Base-by-base conservation (phyloP, 164 flowering plant genomes). In the Piper betle region DNA sequence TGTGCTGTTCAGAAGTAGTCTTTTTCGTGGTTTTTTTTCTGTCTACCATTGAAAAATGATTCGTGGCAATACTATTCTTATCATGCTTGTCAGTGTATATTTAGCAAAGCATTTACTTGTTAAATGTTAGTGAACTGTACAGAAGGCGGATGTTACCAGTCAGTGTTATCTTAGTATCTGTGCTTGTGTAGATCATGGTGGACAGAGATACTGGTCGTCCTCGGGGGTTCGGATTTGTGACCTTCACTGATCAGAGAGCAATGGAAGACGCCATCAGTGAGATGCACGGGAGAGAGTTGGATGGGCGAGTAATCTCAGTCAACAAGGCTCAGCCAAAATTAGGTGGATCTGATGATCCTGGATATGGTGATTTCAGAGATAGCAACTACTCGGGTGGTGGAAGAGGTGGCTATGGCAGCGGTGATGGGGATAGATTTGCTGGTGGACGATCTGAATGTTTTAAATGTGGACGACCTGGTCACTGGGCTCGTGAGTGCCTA, bases 401-500 rank as follows among this genome's bases (percentile, higher is more conserved):
- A 37, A 74, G 94, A 67, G 81, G 84, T 38, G 68, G 85, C 68
- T 82, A 77, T 67, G 84, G 88, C 11, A 77, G 63, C 10, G 60
- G 60, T 12, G 66, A 50, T 37, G 63, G 84, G 69, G 48, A 79
- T 25, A 75, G 50, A 25, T 25, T 25, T 25, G 33, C 33, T 25
- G 33, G 33, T 18, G 88, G 87, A 19, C 81, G 75, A 52, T 64
- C 80, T 75, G 96, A 90, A 9, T 93, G 99, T 81, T 93, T 90
- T 74, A 90, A 80, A 75, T 93, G 99, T 81, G 99, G 97, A 5
- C 84, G 99, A 18, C 75, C 79, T 2, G 99, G 99, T 2, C 97
- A 93, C 59, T 90, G 92, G 92, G 96, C 97, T n/a, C 78, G 99
- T 25, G 99, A 93, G 48, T 93, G 97, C 66, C 97, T 95, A 19